Percentiles rank a stretch among this genome's conserved stretches.
Conservation (phyloP, 768 basidiomycete species). For the Myochromella boudieri region DNA sequence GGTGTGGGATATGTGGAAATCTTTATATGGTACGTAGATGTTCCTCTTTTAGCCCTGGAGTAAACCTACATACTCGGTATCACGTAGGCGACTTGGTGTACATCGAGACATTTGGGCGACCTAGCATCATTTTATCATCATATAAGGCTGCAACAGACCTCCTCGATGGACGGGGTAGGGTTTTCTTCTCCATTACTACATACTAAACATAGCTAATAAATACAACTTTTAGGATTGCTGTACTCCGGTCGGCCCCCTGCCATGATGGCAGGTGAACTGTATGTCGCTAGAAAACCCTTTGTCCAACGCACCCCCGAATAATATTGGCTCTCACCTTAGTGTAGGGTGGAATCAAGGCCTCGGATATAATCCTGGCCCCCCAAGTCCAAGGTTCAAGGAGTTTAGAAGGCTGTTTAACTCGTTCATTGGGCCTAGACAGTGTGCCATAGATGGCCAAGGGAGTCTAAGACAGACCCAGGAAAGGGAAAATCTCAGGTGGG, state of each 20-base stretch:
- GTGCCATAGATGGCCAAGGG: neutral
- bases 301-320: too few relatives aligned
- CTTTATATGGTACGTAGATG: conserved; percentile 1
- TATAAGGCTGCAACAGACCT: conserved; percentile 25
- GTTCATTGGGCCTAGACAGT: conserved; percentile 30
- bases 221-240: conserved; percentile 28
- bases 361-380: conserved; percentile 31
- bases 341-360: conserved; percentile 35
- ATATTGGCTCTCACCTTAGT: conserved; percentile 14
- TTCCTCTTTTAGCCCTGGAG: neutral
- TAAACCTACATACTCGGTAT: neutral
- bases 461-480: conserved; percentile 19
- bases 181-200: too few relatives aligned
- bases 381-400: conserved; percentile 31
- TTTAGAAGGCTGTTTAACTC: conserved; percentile 31
- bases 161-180: conserved; percentile 25
- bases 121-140: conserved; percentile 25
- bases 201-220: too few relatives aligned
- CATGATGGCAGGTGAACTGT: conserved; percentile 32
- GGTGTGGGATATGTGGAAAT: conserved; percentile 2
- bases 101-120: conserved; percentile 24
- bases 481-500: conserved; percentile 13
- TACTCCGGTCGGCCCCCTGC: conserved; percentile 31
- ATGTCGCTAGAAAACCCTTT: too few relatives aligned
- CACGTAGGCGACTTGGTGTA: conserved; percentile 24